A percentile compares a stretch with the other conserved stretches of the same genome.
Evolutionary conservation across 208 protist genomes (phyloP).

Genomic region (Naegleria fowleri): DNA sequence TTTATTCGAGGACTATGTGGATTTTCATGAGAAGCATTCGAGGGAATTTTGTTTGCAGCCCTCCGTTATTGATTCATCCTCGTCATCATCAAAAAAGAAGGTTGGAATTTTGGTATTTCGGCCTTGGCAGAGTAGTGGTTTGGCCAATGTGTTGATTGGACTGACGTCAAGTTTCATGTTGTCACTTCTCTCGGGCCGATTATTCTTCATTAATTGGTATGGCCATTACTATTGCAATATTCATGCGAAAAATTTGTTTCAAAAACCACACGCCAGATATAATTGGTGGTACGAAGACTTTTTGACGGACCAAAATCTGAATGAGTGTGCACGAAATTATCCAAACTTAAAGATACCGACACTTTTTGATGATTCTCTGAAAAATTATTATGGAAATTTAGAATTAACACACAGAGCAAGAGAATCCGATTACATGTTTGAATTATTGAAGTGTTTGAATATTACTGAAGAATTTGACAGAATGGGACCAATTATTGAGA

Average conservation of each 20-base stretch:
- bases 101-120: background rate
- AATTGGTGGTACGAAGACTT: slow-evolving; percentile 10
- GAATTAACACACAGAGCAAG: background rate
- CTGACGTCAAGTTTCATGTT: background rate
- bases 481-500: background rate
- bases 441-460: slow-evolving; percentile 13
- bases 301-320: background rate
- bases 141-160: slow-evolving; percentile 19
- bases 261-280: background rate
- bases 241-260: background rate
- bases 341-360: background rate
- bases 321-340: background rate
- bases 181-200: background rate
- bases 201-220: slow-evolving; percentile 2
- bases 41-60: background rate
- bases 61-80: background rate
- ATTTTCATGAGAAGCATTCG: background rate
- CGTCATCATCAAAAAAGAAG: background rate
- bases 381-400: slow-evolving; percentile 9
- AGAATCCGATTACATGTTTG: slow-evolving; percentile 10
- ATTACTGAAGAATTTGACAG: background rate
- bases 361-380: background rate
- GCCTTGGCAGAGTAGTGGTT: slow-evolving; percentile 10
- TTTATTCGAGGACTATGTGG: background rate
- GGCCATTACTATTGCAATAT: slow-evolving; percentile 12